Conservation (phyloP, 2,329 filamentous ascomycete genomes). For the Penicillium sp. region DNA sequence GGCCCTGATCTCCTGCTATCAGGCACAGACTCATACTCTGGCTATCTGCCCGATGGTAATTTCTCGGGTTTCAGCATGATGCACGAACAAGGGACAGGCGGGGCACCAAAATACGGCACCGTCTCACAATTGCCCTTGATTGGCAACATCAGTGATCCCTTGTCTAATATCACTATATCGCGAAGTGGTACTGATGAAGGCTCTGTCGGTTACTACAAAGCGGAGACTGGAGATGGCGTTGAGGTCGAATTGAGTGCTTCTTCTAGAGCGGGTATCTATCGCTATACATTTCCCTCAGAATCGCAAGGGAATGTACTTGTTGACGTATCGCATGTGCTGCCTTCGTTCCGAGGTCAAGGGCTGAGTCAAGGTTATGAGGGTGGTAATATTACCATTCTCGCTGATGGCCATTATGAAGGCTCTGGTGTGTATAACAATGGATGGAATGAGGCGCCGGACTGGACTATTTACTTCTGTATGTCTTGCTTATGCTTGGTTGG, state of each 20-base stretch:
- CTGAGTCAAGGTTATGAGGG: constrained; percentile 64
- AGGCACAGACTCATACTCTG: constrained; percentile 43
- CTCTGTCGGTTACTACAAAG: constrained; percentile 63
- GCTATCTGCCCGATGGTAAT: constrained; percentile 47
- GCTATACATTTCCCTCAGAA: constrained; percentile 58
- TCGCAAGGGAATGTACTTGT: constrained; percentile 54
- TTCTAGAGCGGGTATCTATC: constrained; percentile 53
- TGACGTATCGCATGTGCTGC: constrained; percentile 67
- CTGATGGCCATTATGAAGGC: constrained; percentile 59
- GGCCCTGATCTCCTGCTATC: constrained; percentile 42
- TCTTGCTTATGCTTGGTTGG: not conserved
- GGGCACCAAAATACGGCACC: constrained; percentile 69
- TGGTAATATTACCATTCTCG: constrained; percentile 57
- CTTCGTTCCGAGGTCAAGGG: constrained; percentile 61
- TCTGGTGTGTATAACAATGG: constrained; percentile 66
- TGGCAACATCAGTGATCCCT: constrained; percentile 54
- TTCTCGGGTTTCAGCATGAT: constrained; percentile 65
- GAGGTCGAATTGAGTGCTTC: constrained; percentile 60
- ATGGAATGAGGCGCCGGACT: constrained; percentile 65
- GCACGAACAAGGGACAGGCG: constrained; percentile 68
- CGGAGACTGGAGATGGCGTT: constrained; percentile 57
- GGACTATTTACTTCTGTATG: constrained; percentile 33
- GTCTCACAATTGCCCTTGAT: constrained; percentile 60
- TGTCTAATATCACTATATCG: constrained; percentile 57
- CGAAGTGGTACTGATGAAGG: constrained; percentile 55